Conservation (phyloP, 805 yeast species). For the Yarrowia yakushimensis region DNA sequence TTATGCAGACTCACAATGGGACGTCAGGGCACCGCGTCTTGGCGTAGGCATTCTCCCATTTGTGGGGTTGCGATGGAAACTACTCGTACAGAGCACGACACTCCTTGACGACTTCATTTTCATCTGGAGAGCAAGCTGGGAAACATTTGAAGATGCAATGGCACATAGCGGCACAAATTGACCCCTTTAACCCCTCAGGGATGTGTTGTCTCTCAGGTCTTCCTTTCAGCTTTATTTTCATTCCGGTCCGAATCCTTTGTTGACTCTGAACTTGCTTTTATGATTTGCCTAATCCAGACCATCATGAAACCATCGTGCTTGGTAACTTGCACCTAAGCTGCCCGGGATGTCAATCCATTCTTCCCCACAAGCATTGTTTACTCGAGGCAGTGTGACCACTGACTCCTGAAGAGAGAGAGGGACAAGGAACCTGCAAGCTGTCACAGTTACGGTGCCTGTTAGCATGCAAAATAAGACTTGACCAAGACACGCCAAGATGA, state of each 20-base stretch:
- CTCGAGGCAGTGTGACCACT: slow-evolving; percentile 1
- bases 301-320: slow-evolving; percentile 13
- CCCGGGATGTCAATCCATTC: slow-evolving; percentile 8
- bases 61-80: background rate
- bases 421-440: background rate
- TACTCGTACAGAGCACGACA: no score
- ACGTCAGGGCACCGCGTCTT: slow-evolving; percentile 11
- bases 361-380: slow-evolving; percentile 17
- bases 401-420: slow-evolving; percentile 8
- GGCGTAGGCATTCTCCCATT: background rate
- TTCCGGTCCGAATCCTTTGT: background rate
- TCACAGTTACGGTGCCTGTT: background rate
- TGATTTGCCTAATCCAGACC: background rate
- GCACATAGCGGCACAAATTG: background rate
- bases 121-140: background rate
- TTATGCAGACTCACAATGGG: slow-evolving; percentile 13
- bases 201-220: slow-evolving; percentile 2
- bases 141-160: background rate
- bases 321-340: slow-evolving; percentile 16
- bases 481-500: background rate
- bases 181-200: background rate
- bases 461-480: background rate
- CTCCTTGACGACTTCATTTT: background rate
- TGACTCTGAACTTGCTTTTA: background rate
- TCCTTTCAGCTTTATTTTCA: background rate